Base-by-base conservation (phyloP, 1,284 basidiomycete species). In the Apiotrichum gracile region DNA sequence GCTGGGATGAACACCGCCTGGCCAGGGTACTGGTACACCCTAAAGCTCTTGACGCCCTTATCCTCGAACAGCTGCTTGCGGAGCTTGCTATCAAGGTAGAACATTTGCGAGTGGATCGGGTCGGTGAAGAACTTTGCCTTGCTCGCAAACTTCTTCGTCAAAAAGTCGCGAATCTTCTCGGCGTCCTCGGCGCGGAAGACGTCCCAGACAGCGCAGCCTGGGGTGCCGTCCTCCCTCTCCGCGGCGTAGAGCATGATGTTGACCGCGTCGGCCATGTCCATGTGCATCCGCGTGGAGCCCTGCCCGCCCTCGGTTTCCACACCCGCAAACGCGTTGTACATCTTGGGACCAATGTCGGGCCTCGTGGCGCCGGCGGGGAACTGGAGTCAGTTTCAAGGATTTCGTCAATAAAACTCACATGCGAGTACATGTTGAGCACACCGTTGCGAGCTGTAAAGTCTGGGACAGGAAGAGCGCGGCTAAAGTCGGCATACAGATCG, bases 1-100 rank as follows among this genome's bases (percentile, higher is more conserved):
- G 92, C 92, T 4, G 92, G 92, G 61, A 97, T 91, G 71, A 97
- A 93, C 13, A 97, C 85, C 0, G 90, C 92, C 65, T 97, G 87
- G n/a, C 91, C 91, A 1, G 87, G 87, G 61, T 82, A 81, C 73
- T 97, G 93, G 74, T 91, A 91, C 27, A 96, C 81, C 49, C 91
- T 77, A 77, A 85, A 87, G 60, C 87, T 87, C 70, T 77, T 81
- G 37, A 97, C 87, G 4, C 85, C 84, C 55, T 81, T 80, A 61
- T 82, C 75, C 9, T 84, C 80, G 61, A 68, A 86, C 37, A 97
- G 76, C 72, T 86, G 81, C 65, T 80, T 79, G 54, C 89, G 80
- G 63, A 89, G 68, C 8, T 77, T 72, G 27, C 81, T 75, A 69
- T 94, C 87, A 48, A 97, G 78, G 70, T 92, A 97, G 70, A 89